phyloP scores from a whole-genome alignment of 1,284 basidiomycete genomes.

The Ceratobasidium sp. region DNA sequence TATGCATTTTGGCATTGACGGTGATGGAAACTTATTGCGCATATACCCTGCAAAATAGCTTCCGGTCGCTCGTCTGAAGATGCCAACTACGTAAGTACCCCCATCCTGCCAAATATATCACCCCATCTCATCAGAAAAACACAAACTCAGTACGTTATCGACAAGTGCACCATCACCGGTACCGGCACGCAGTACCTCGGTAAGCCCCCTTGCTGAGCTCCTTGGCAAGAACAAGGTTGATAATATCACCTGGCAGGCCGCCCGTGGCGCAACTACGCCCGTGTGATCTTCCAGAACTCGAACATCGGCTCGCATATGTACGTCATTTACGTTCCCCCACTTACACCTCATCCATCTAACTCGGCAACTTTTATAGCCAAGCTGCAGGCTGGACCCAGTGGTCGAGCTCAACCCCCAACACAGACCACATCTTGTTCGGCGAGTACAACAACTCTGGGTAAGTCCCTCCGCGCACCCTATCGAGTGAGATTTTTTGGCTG shows the following conservation, averaged over 20 bases:
- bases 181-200: constrained; percentile 42
- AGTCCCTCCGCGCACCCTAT: constrained; percentile 45
- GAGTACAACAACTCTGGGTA: constrained; percentile 50
- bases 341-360: constrained; percentile 27
- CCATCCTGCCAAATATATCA: constrained; percentile 50
- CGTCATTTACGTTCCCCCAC: background rate
- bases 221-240: background rate
- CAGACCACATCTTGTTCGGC: constrained; percentile 50
- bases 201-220: background rate
- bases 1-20: background rate
- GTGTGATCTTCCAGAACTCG: constrained; percentile 51
- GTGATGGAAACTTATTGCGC: background rate
- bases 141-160: constrained; percentile 33
- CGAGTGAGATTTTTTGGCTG: constrained; percentile 43
- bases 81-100: constrained; percentile 51
- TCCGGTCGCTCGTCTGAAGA: constrained; percentile 47
- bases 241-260: constrained; percentile 5
- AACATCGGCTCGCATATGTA: constrained; percentile 7
- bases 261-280: constrained; percentile 49
- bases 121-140: constrained; percentile 47
- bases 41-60: background rate
- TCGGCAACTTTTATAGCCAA: constrained; percentile 43
- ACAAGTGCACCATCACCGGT: constrained; percentile 17
- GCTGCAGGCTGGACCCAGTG: constrained; percentile 50
- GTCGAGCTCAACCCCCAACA: constrained; percentile 46